Percentiles rank a stretch among this genome's conserved stretches.
phyloP scores from a whole-genome alignment of 352 stramenopile species.

The Globisporangium echinulatum region DNA sequence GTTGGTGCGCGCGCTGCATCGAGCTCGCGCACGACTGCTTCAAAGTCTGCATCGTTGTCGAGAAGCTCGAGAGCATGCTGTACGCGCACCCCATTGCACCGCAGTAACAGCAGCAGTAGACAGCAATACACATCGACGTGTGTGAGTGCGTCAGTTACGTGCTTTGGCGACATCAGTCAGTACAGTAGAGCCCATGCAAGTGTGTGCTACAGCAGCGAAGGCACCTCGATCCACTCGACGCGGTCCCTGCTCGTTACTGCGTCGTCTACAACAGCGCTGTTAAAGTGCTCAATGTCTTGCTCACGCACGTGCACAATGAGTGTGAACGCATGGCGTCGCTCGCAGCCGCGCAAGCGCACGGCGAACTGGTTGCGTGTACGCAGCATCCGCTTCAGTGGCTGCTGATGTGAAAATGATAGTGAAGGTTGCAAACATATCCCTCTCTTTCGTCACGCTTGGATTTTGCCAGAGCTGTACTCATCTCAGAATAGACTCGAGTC shows the following conservation, averaged over 20 bases:
- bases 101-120: not conserved
- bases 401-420: too few species aligned
- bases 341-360: constrained; percentile 28
- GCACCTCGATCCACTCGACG: not conserved
- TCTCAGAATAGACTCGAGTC: too few species aligned
- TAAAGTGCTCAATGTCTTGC: constrained; percentile 55
- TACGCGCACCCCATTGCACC: not conserved
- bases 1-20: constrained; percentile 30
- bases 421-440: too few species aligned
- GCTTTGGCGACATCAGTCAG: not conserved
- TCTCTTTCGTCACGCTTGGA: too few species aligned
- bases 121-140: not conserved
- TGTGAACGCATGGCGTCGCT: constrained; percentile 47
- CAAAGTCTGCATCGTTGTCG: constrained; percentile 46
- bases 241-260: not conserved
- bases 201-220: constrained; percentile 24
- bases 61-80: constrained; percentile 41
- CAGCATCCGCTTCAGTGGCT: not conserved
- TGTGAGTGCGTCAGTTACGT: not conserved
- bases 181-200: not conserved
- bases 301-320: constrained; percentile 52
- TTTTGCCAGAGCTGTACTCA: too few species aligned
- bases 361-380: constrained; percentile 61
- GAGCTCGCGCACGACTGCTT: constrained; percentile 42
- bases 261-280: constrained; percentile 10